Evolutionary conservation across 495 filamentous ascomycete genomes (phyloP).

Genomic region (Penicillium desertorum): DNA sequence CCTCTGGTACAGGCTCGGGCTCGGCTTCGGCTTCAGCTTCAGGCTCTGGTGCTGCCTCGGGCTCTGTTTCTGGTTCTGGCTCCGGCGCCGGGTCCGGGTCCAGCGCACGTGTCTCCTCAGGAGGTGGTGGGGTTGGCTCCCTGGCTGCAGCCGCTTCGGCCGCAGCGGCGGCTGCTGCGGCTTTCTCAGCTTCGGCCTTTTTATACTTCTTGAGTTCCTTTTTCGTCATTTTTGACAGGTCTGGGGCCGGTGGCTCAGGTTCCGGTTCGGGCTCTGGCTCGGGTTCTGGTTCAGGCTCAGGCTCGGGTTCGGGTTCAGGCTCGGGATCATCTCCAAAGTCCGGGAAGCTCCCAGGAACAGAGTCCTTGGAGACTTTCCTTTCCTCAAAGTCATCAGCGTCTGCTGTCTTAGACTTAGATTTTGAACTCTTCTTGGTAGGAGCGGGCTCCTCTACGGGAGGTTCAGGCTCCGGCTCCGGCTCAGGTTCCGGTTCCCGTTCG

Average conservation of each 20-base stretch:
- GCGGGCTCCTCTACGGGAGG: conserved; percentile 21
- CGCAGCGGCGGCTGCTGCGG: conserved; percentile 2
- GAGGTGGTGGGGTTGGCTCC: conserved; percentile 56
- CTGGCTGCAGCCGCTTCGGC: conserved; percentile 62
- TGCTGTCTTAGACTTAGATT: conserved; percentile 21
- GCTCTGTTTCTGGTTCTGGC: conserved; percentile 17
- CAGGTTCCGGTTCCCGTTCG: conserved; percentile 37
- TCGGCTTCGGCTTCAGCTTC: conserved; percentile 12
- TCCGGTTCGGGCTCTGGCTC: conserved; percentile 32
- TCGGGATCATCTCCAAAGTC: conserved; percentile 39
- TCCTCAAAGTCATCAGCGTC: conserved; percentile 24
- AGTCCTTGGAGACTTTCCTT: conserved; percentile 3
- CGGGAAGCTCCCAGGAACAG: conserved; percentile 19
- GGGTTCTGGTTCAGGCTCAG: conserved; percentile 30
- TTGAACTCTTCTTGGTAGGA: conserved; percentile 16
- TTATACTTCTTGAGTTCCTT: conserved; percentile 37
- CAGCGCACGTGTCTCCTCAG: conserved; percentile 28
- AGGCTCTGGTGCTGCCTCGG: conserved; percentile 21
- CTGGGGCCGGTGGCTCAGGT: conserved; percentile 23
- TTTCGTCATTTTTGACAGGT: conserved; percentile 31
- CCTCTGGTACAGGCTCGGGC: conserved; percentile 17
- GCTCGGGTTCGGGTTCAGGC: conserved; percentile 33
- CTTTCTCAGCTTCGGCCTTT: conserved; percentile 26
- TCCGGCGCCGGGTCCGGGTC: conserved; percentile 37
- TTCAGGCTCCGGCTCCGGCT: conserved; percentile 28